phyloP scores from a whole-genome alignment of 108 stramenopile species.

The Schizochytrium sp. region DNA sequence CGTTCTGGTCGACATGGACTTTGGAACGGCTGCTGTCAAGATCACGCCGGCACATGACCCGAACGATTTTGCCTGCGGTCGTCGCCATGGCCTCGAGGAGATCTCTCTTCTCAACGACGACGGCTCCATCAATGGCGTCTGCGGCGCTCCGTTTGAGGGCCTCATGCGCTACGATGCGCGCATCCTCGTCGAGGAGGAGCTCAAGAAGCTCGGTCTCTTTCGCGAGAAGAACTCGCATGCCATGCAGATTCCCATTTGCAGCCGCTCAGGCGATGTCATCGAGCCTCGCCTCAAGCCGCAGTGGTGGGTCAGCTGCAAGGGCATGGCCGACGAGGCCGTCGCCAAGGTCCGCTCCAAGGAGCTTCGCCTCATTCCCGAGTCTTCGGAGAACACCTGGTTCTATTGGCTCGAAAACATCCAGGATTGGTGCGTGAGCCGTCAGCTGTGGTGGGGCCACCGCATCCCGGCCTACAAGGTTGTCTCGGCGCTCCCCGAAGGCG shows the following conservation, averaged over 20 bases:
- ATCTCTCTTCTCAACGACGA: slow-evolving; percentile 76
- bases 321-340: slow-evolving; percentile 82
- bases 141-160: slow-evolving; percentile 67
- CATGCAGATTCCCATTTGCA: slow-evolving; percentile 92
- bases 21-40: slow-evolving; percentile 98
- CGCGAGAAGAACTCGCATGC: slow-evolving; percentile 87
- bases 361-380: slow-evolving; percentile 77
- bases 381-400: slow-evolving; percentile 78
- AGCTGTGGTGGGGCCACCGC: slow-evolving; percentile 99
- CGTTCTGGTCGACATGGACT: slow-evolving; percentile 89
- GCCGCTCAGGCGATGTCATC: slow-evolving; percentile 90
- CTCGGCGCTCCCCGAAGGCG: slow-evolving; percentile 48
- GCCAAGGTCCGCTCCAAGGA: slow-evolving; percentile 90
- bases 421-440: slow-evolving; percentile 95
- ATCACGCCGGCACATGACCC: slow-evolving; percentile 98
- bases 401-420: slow-evolving; percentile 94
- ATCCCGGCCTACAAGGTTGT: slow-evolving; percentile 98
- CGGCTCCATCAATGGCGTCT: slow-evolving; percentile 80
- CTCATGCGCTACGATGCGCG: slow-evolving; percentile 97
- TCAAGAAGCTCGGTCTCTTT: slow-evolving; percentile 82
- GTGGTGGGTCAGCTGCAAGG: slow-evolving; percentile 93
- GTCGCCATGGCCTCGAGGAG: slow-evolving; percentile 84
- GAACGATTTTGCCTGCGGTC: slow-evolving; percentile 96
- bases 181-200: slow-evolving; percentile 83
- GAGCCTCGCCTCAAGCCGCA: slow-evolving; percentile 98